These are phyloP conservation scores for Erythrophleum fordii DNA, from an alignment of 306 rosid genomes.

Conservation along the genomic window DNA sequence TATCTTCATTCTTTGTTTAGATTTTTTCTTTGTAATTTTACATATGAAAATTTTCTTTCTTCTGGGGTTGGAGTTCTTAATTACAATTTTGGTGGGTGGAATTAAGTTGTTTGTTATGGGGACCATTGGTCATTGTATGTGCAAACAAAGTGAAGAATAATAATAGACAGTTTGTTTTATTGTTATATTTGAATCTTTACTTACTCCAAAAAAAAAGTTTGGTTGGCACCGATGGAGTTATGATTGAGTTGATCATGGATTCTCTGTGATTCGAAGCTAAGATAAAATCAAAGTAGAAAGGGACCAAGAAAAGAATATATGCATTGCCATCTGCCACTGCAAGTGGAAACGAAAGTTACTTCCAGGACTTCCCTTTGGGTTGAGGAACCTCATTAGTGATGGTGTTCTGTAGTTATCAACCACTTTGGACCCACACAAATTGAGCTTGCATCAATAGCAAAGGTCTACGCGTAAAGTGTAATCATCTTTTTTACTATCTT, in stretches of 20 bases:
- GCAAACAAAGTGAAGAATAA: neutral
- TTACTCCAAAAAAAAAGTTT: too few species aligned
- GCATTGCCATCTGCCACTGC: neutral
- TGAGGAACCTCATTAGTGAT: neutral
- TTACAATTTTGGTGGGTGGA: constrained; percentile 38
- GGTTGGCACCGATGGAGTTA: neutral
- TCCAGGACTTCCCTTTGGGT: neutral
- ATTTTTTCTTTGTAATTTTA: neutral
- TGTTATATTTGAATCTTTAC: constrained; percentile 3
- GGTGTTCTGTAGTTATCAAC: constrained; percentile 16
- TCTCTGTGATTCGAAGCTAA: neutral
- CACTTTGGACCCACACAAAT: neutral
- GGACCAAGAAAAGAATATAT: neutral
- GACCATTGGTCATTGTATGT: neutral
- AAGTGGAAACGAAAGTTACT: neutral
- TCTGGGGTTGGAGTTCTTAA: constrained; percentile 18
- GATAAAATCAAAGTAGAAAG: neutral
- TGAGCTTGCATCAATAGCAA: neutral
- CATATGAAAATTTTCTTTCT: neutral
- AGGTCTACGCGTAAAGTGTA: neutral
- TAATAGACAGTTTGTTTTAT: neutral
- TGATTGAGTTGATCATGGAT: constrained; percentile 12
- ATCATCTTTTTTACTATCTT: neutral
- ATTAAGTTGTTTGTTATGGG: constrained; percentile 18
- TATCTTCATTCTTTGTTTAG: neutral